Base-by-base conservation (phyloP, 768 basidiomycete species). In the Pleurotus sapidus region DNA sequence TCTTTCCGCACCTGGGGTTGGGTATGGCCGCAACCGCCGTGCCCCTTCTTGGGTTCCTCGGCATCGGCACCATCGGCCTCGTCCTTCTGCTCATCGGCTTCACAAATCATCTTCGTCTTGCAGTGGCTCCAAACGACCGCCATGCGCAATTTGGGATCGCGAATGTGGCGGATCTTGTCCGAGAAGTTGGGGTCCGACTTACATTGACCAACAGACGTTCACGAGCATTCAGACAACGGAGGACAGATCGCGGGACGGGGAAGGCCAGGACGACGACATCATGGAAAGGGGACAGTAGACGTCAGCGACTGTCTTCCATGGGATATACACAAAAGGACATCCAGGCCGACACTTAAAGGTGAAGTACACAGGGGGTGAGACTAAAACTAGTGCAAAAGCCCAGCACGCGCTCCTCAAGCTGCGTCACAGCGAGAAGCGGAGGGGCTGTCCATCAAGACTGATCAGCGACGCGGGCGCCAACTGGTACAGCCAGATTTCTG, bases 1-100 rank as follows among this genome's bases (percentile, higher is more conserved):
- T 99, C 97, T 75, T 95, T 98, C 60, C 97, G 77, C 64, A 98
- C 83, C 51, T 81, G 76, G 0, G 97, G 97, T 70, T 99, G 97
- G 24, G 80, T 71, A 65, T 95, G 93, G 45, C 97, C 97, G 71
- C 97, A 98, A 14, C 97, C 97, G n/a, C 94, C 95, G 60, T 98
- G 97, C 2, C 93, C 93, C 67, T 87, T 90, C 77, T 92, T 93
- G 47, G 83, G 78, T 61, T 92, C 93, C 40, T 86, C 88, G 39
- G 73, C 77, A 12, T 83, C 86, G 34, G 77, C 81, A 15, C 84
- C 88, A 27, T 83, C 89, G 57, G 83, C 86, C 64, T 95, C 94
- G 60, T 95, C 93, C 71, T 92, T 91, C 49, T 87, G 82, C 42
- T 92, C 89, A 72, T 96, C 93, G 64, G 93, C 74, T 65, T 95